Base-by-base conservation (phyloP, 1,284 basidiomycete species). In the Boletus semigastroideus region DNA sequence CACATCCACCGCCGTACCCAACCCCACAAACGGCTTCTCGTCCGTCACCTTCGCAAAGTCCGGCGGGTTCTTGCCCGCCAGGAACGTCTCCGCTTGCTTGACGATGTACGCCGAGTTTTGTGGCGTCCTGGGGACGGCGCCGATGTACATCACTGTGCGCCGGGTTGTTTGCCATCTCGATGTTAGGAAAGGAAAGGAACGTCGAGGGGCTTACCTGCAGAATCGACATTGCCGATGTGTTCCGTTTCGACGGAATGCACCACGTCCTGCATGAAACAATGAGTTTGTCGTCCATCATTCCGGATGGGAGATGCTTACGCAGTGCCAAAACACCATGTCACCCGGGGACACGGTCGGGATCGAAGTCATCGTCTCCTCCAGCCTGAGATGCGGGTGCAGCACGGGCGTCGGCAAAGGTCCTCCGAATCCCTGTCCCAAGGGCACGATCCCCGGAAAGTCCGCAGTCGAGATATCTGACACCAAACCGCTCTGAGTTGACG, bases 291-390 rank as follows among this genome's bases (percentile, higher is more conserved):
- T 22, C 22, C 3, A 22, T 22, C 22, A 22, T 22, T 22, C 22
- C 22, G 22, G 5, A 22, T 22, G 22, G 22, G 22, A 22, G 5
- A 22, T 22, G 22, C 13, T 31, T 51, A 77, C 81, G 60, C 86
- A 89, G 66, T 93, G 92, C 91, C 91, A 94, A 73, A 91, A 92
- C 2, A 91, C 90, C 66, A 86, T 83, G 63, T 94, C 91, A 3
- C 92, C 92, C 0, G 92, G 90, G 36, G 76, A 73, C 9, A 92
- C 89, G 53, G 76, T 78, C 0, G 89, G 88, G 11, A 89, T 75
- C 3, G 87, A 84, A 3, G 83, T 80, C 87, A 94, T 92, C 1
- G 84, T 86, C 52, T 81, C 68, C 4, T 80, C 78, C 1, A 94
- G 77, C 48, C 76, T 72, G 42, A 94, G 72, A 64, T 95, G 83